Percentiles rank a stretch among this genome's conserved stretches.
Evolutionary conservation across 106 monocot genomes (phyloP).

Genomic region (Hemerocallis citrina): DNA sequence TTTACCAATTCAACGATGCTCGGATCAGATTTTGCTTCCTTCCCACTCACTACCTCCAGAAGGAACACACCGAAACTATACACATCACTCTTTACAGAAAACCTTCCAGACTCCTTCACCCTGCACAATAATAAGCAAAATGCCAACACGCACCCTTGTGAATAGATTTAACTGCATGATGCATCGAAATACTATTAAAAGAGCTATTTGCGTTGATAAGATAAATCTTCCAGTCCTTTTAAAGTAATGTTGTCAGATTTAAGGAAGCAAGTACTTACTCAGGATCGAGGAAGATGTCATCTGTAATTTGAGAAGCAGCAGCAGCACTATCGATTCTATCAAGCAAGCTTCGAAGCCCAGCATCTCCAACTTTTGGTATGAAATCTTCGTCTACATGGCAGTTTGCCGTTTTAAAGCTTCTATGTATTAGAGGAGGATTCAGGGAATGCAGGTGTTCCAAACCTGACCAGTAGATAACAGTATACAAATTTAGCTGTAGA

Average conservation of each 20-base stretch:
- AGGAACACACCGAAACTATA: slow-evolving; percentile 95
- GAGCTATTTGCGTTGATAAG: not conserved
- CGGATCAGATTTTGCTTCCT: slow-evolving; percentile 41
- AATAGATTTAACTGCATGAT: not conserved
- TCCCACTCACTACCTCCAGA: slow-evolving; percentile 75
- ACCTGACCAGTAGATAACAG: slow-evolving; percentile 39
- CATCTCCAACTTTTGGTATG: slow-evolving; percentile 90
- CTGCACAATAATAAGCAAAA: slow-evolving; percentile 24
- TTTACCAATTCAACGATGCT: slow-evolving; percentile 80
- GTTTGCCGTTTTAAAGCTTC: slow-evolving; percentile 87
- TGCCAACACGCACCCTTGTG: not conserved
- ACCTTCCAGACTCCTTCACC: slow-evolving; percentile 45
- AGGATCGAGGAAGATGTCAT: slow-evolving; percentile 77
- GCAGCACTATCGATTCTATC: slow-evolving; percentile 38
- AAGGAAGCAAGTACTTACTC: slow-evolving; percentile 33
- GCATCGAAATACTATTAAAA: not conserved
- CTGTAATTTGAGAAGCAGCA: slow-evolving; percentile 27
- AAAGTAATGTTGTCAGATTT: not conserved
- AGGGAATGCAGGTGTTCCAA: slow-evolving; percentile 66
- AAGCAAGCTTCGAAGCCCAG: slow-evolving; percentile 57
- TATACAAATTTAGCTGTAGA: slow-evolving; percentile 6
- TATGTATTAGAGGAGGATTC: slow-evolving; percentile 59
- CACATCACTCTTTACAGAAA: slow-evolving; percentile 74
- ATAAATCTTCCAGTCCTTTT: not conserved
- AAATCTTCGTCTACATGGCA: slow-evolving; percentile 87